These are phyloP conservation scores for Stachybotrys chlorohalonatus DNA, from an alignment of 2,329 filamentous ascomycete genomes.

Conservation along the genomic window DNA sequence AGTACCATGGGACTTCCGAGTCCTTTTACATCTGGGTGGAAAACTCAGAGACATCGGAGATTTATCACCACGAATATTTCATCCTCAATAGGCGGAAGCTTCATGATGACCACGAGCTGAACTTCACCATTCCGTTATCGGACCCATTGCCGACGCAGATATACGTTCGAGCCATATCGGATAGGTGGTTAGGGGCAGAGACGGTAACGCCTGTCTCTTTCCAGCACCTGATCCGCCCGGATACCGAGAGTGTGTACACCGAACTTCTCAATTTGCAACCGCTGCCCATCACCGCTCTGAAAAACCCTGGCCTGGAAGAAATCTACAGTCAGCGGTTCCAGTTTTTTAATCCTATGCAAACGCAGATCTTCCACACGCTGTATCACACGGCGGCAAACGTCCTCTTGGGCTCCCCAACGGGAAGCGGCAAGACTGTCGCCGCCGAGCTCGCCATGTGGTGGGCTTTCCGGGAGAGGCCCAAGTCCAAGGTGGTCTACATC, in stretches of 20 bases:
- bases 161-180: slow-evolving; percentile 88
- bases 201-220: slow-evolving; percentile 94
- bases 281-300: slow-evolving; percentile 74
- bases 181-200: slow-evolving; percentile 93
- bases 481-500: slow-evolving; percentile 97
- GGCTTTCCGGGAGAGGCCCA: slow-evolving; percentile 90
- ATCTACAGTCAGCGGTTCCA: slow-evolving; percentile 84
- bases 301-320: slow-evolving; percentile 79
- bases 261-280: slow-evolving; percentile 89
- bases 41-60: slow-evolving; percentile 94
- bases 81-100: slow-evolving; percentile 85
- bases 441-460: slow-evolving; percentile 99
- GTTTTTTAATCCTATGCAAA: slow-evolving; percentile 99
- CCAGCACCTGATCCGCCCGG: slow-evolving; percentile 92
- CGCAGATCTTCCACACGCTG: slow-evolving; percentile 93
- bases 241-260: slow-evolving; percentile 95
- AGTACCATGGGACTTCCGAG: slow-evolving; percentile 86
- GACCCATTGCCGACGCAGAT: slow-evolving; percentile 94
- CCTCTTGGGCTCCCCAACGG: slow-evolving; percentile 87
- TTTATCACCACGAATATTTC: slow-evolving; percentile 96
- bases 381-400: slow-evolving; percentile 92
- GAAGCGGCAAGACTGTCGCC: slow-evolving; percentile 94
- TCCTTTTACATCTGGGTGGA: slow-evolving; percentile 99
- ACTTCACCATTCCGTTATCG: slow-evolving; percentile 91
- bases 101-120: slow-evolving; percentile 92